Conservation (phyloP, 805 yeast genomes). For the Ogataea salicorniae region DNA sequence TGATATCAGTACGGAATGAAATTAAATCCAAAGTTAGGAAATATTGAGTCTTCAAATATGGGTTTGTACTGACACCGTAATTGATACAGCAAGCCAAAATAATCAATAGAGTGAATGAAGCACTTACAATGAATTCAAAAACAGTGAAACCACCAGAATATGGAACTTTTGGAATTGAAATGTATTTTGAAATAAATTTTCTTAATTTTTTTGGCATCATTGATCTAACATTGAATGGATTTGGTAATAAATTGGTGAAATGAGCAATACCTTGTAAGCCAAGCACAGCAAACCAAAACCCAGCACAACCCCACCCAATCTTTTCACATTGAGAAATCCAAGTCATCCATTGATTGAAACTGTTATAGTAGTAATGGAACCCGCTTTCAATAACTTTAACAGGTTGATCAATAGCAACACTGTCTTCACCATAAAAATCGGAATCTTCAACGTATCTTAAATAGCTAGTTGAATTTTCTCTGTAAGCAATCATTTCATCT, state of each 20-base stretch:
- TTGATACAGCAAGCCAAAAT: slow-evolving; percentile 32
- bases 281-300: slow-evolving; percentile 36
- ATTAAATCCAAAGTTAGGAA: slow-evolving; percentile 31
- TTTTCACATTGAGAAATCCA: slow-evolving; percentile 34
- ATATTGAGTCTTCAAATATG: slow-evolving; percentile 30
- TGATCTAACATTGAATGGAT: background rate
- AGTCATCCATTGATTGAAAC: slow-evolving; percentile 34
- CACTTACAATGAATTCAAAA: slow-evolving; percentile 24
- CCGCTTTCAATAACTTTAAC: slow-evolving; percentile 28
- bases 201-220: slow-evolving; percentile 1
- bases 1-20: slow-evolving; percentile 51
- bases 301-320: slow-evolving; percentile 42
- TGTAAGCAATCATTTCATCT: slow-evolving; percentile 29
- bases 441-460: slow-evolving; percentile 25
- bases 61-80: slow-evolving; percentile 35
- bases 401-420: slow-evolving; percentile 27
- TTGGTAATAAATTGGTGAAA: slow-evolving; percentile 3
- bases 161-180: slow-evolving; percentile 5
- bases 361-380: slow-evolving; percentile 29
- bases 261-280: slow-evolving; percentile 29
- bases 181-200: slow-evolving; percentile 1
- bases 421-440: slow-evolving; percentile 14
- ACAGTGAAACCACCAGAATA: slow-evolving; percentile 16
- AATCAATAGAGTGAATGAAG: slow-evolving; percentile 27
- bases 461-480: slow-evolving; percentile 29